phyloP scores from a whole-genome alignment of 495 filamentous ascomycete species.

The Friedmanniomyces endolithicus region DNA sequence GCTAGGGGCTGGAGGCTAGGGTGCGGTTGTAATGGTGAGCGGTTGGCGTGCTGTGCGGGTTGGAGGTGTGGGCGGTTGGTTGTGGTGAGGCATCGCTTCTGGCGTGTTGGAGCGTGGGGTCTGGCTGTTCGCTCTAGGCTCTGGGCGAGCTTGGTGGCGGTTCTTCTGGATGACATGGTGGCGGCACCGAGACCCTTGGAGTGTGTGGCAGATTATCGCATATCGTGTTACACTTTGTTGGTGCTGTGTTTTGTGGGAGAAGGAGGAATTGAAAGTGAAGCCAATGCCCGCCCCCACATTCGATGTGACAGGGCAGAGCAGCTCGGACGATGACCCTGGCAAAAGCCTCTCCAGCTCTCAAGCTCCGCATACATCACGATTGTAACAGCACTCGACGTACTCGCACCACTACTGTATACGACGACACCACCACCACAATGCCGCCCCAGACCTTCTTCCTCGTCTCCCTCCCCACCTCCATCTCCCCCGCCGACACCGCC shows the following conservation, averaged over 20 bases:
- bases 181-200: background rate
- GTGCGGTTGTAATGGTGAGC: background rate
- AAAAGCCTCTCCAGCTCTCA: background rate
- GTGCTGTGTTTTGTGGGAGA: background rate
- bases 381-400: background rate
- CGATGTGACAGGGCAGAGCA: background rate
- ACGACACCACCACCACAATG: conserved; percentile 37
- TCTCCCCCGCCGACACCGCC: conserved; percentile 55
- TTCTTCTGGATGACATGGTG: background rate
- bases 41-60: background rate
- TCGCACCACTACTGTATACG: background rate
- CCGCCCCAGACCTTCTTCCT: conserved; percentile 36
- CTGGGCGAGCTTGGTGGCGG: background rate
- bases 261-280: background rate
- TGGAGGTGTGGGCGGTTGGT: background rate
- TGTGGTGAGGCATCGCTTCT: background rate
- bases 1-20: no score
- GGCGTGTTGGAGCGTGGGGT: background rate
- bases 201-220: no score
- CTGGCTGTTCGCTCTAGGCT: background rate
- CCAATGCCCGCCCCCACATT: background rate
- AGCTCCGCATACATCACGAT: no score
- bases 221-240: background rate
- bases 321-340: background rate
- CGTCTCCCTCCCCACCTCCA: conserved; percentile 63